Percentiles rank a stretch among this genome's conserved stretches.
Evolutionary conservation across 176 grass and related monocot species (phyloP).

Genomic region (Pharus latifolius): DNA sequence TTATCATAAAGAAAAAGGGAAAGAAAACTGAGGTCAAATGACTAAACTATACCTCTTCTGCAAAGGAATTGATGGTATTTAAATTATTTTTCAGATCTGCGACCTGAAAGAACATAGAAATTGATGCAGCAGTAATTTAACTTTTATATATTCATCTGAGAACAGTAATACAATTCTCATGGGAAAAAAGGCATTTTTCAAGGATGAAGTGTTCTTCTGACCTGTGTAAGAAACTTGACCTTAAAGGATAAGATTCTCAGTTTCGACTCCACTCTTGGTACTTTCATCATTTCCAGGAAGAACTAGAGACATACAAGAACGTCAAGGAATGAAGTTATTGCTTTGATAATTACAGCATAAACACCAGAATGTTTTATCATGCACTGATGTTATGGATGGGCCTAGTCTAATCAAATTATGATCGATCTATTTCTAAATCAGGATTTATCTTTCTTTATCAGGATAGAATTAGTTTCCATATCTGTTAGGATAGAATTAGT

Average conservation of each 20-base stretch:
- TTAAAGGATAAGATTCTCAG: slow-evolving; percentile 84
- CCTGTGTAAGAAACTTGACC: slow-evolving; percentile 75
- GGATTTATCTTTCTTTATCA: no score
- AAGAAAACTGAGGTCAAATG: background rate
- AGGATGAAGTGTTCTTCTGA: slow-evolving; percentile 19
- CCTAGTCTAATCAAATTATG: no score
- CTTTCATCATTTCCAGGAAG: slow-evolving; percentile 97
- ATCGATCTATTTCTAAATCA: no score
- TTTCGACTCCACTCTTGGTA: slow-evolving; percentile 87
- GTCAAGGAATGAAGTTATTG: slow-evolving; percentile 2
- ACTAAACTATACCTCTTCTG: slow-evolving; percentile 63
- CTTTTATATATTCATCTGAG: background rate
- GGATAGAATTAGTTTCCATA: no score
- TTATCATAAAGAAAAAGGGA: slow-evolving; percentile 12
- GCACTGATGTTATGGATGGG: no score
- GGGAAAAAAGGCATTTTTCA: background rate
- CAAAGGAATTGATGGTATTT: slow-evolving; percentile 59
- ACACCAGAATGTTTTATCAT: slow-evolving; percentile 1
- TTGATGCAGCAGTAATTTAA: background rate
- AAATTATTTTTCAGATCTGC: slow-evolving; percentile 72
- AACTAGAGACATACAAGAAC: slow-evolving; percentile 43
- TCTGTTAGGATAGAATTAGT: no score
- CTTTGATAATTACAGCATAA: background rate
- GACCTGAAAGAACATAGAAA: slow-evolving; percentile 46
- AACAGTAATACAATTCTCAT: background rate